These are phyloP conservation scores for Yueomyces sinensis DNA, from an alignment of 805 yeast genomes.

Conservation along the genomic window DNA sequence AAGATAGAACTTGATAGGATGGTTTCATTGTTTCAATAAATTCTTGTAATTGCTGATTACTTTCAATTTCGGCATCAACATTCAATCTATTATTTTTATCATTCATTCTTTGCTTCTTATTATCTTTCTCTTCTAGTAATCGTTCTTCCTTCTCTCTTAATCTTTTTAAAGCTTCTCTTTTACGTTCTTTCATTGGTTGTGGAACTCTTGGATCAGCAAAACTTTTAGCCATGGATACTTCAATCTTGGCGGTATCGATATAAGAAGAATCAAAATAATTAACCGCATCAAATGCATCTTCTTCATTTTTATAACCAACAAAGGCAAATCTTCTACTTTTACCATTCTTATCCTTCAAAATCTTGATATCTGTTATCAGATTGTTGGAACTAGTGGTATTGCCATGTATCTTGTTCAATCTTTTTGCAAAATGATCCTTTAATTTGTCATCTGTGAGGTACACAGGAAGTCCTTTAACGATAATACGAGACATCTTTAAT, in stretches of 20 bases:
- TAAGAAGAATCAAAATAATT: conserved; percentile 63
- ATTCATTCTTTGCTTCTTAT: conserved; percentile 26
- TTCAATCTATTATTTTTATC: conserved; percentile 16
- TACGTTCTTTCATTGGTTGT: conserved; percentile 42
- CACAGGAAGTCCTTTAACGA: conserved; percentile 79
- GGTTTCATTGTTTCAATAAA: conserved; percentile 78
- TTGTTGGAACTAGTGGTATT: conserved; percentile 27
- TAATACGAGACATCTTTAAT: conserved; percentile 83
- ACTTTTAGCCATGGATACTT: conserved; percentile 73
- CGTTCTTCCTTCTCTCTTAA: conserved; percentile 36
- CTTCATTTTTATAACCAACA: conserved; percentile 63
- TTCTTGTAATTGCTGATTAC: conserved; percentile 60
- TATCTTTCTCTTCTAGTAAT: conserved; percentile 30
- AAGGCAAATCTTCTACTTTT: conserved; percentile 89
- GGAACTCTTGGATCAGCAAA: conserved; percentile 78
- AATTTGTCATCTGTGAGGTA: conserved; percentile 66
- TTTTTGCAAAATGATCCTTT: conserved; percentile 44
- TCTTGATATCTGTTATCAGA: conserved; percentile 75
- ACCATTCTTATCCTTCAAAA: conserved; percentile 71
- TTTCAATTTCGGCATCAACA: conserved; percentile 49
- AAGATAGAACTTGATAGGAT: conserved; percentile 50
- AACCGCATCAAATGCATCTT: conserved; percentile 71
- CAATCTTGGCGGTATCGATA: conserved; percentile 69
- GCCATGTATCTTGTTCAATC: conserved; percentile 13
- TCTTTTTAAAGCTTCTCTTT: conserved; percentile 35